Conservation (phyloP, 306 rosid genomes). For the Cucurbita ficifolia region DNA sequence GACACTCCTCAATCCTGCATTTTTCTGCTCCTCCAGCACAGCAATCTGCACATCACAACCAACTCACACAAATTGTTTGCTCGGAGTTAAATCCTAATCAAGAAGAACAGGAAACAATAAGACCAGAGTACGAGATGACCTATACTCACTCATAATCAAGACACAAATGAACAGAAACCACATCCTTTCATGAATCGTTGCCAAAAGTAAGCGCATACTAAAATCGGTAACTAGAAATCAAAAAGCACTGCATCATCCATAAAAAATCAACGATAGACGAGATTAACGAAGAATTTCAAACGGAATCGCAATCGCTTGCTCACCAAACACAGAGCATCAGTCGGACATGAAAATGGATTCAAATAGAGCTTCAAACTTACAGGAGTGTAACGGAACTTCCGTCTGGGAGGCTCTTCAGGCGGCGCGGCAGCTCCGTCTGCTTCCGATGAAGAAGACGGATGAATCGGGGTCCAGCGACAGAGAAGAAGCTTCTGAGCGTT, state of each 20-base stretch:
- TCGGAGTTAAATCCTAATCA: background rate
- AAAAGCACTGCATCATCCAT: background rate
- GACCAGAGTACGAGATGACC: background rate
- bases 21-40: conserved; percentile 64
- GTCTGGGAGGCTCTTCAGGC: conserved; percentile 65
- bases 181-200: background rate
- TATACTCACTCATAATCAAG: background rate
- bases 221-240: background rate
- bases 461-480: conserved; percentile 87
- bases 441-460: conserved; percentile 9
- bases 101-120: background rate
- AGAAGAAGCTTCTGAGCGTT: conserved; percentile 42
- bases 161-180: background rate
- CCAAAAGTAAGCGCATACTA: background rate
- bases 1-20: conserved; percentile 18
- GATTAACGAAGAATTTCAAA: background rate
- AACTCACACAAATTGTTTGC: background rate
- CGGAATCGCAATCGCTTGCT: background rate
- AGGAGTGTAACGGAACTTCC: conserved; percentile 92
- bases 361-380: conserved; percentile 20
- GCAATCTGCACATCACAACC: conserved; percentile 44
- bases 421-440: conserved; percentile 1
- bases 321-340: background rate
- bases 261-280: background rate
- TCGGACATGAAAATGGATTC: background rate